Percentiles rank a stretch among this genome's conserved stretches.
Evolutionary conservation across 495 filamentous ascomycete genomes (phyloP).

Genomic region (Penicillium canescens): DNA sequence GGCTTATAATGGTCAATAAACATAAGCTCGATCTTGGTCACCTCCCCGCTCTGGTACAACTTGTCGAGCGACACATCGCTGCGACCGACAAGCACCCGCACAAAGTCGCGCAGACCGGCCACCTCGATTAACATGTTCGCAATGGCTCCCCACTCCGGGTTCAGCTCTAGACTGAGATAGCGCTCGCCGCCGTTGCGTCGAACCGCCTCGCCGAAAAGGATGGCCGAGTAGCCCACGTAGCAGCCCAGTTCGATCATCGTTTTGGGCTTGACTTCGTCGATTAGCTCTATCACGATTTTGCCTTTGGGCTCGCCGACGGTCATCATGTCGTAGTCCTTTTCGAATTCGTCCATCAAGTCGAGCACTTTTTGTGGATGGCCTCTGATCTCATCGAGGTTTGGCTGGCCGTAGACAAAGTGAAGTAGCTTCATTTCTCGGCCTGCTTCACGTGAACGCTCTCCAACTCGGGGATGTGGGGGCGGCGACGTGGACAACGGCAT

Average conservation of each 20-base stretch:
- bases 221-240: constrained; percentile 78
- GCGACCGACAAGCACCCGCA: constrained; percentile 65
- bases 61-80: constrained; percentile 59
- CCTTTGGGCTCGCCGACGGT: constrained; percentile 77
- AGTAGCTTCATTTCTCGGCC: constrained; percentile 74
- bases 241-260: constrained; percentile 78
- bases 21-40: constrained; percentile 63
- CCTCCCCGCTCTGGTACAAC: constrained; percentile 46
- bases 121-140: constrained; percentile 64
- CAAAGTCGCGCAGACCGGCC: constrained; percentile 65
- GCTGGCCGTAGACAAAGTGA: constrained; percentile 62
- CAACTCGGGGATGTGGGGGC: no score
- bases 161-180: constrained; percentile 68
- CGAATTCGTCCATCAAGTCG: constrained; percentile 70
- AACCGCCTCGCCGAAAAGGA: constrained; percentile 66
- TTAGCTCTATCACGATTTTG: constrained; percentile 63
- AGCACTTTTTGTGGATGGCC: constrained; percentile 64
- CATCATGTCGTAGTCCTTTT: constrained; percentile 66
- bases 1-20: constrained; percentile 80
- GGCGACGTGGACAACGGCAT: no score
- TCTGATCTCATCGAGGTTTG: constrained; percentile 57
- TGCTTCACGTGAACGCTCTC: no score
- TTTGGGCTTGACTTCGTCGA: constrained; percentile 61
- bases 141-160: constrained; percentile 66
- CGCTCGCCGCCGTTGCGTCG: constrained; percentile 56